Evolutionary conservation across 306 rosid species (phyloP).

Genomic region (Glycyrrhiza uralensis): DNA sequence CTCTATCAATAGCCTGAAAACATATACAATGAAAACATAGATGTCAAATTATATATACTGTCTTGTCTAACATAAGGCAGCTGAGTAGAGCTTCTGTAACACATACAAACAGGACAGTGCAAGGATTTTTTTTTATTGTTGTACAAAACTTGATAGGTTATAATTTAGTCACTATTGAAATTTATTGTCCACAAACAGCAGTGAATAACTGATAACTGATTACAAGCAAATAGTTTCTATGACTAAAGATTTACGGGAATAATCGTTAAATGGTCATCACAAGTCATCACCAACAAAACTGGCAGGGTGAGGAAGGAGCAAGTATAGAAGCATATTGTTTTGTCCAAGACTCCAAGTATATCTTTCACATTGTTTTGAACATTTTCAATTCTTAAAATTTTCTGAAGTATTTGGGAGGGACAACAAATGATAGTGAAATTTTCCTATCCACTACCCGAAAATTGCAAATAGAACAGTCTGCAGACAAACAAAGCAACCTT

Average conservation of each 20-base stretch:
- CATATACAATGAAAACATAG: conserved; percentile 1
- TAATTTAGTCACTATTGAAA: background rate
- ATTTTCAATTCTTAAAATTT: background rate
- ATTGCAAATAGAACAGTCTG: background rate
- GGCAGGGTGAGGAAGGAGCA: background rate
- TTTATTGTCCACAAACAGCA: background rate
- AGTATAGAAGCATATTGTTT: background rate
- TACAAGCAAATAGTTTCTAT: background rate
- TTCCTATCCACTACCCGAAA: background rate
- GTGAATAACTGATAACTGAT: background rate
- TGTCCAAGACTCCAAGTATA: background rate
- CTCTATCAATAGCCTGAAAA: conserved; percentile 73
- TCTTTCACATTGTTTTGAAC: background rate
- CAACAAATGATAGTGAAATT: background rate
- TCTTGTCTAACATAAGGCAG: background rate
- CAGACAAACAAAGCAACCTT: background rate
- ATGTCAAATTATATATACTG: background rate
- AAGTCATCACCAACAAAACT: background rate
- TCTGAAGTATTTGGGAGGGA: background rate
- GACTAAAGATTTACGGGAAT: background rate
- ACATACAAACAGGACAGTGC: background rate
- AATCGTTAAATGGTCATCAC: background rate
- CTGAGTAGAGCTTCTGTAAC: background rate
- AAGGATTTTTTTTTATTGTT: background rate
- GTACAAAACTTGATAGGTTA: background rate